Evolutionary conservation across 1,284 basidiomycete species (phyloP).

Genomic region (Puccinia horiana): DNA sequence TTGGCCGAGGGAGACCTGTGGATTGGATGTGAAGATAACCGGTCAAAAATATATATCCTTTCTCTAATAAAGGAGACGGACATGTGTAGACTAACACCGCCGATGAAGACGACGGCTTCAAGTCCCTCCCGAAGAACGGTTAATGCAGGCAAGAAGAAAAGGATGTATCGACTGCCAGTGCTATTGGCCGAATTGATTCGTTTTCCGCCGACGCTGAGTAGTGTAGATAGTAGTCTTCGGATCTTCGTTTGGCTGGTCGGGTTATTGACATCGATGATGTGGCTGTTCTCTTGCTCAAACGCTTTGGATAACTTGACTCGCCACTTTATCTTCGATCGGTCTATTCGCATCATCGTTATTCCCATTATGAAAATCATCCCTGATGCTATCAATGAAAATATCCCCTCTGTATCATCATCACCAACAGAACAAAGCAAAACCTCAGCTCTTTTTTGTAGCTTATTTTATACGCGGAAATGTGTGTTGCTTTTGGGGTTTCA

Average conservation of each 20-base stretch:
- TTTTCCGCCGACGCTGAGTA: slow-evolving; percentile 50
- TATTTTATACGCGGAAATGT: no score
- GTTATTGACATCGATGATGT: no score
- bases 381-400: slow-evolving; percentile 64
- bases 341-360: slow-evolving; percentile 63
- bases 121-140: slow-evolving; percentile 90
- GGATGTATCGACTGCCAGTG: slow-evolving; percentile 67
- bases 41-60: no score
- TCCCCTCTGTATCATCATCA: slow-evolving; percentile 50
- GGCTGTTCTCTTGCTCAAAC: slow-evolving; percentile 64
- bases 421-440: no score
- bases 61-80: no score
- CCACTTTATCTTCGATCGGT: slow-evolving; percentile 80
- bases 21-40: no score
- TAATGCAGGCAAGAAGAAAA: slow-evolving; percentile 83
- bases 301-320: slow-evolving; percentile 78
- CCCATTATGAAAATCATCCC: slow-evolving; percentile 61
- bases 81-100: slow-evolving; percentile 68
- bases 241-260: no score
- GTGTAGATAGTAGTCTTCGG: slow-evolving; percentile 46
- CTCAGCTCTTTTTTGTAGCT: not conserved
- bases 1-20: slow-evolving; percentile 74
- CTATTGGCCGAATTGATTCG: not conserved
- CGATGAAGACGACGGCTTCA: slow-evolving; percentile 89
- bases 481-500: no score